Percentiles rank a stretch among this genome's conserved stretches.
Evolutionary conservation across 2,329 filamentous ascomycete genomes (phyloP).

Genomic region (Lanzia echinophila): DNA sequence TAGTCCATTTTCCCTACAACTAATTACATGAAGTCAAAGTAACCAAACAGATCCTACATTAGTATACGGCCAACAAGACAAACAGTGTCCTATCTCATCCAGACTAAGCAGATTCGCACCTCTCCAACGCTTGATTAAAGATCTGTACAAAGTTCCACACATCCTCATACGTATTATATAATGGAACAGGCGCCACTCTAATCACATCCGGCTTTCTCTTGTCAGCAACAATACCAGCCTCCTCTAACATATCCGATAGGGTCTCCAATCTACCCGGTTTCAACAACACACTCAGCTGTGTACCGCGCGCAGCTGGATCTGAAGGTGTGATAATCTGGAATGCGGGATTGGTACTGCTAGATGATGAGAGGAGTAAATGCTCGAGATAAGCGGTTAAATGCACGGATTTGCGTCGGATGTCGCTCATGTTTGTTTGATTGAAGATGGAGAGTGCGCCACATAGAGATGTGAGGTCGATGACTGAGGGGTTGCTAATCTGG

Average conservation of each 20-base stretch:
- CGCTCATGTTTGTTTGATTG: conserved; percentile 60
- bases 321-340: conserved; percentile 39
- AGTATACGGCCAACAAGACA: too few species aligned
- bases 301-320: conserved; percentile 23
- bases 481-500: conserved; percentile 79
- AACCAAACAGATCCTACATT: not conserved
- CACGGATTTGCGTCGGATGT: conserved; percentile 64
- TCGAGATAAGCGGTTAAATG: conserved; percentile 73
- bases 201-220: conserved; percentile 83
- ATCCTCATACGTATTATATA: conserved; percentile 78
- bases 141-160: conserved; percentile 53
- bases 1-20: not conserved
- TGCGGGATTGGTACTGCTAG: conserved; percentile 22
- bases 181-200: conserved; percentile 71
- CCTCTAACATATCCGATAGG: conserved; percentile 57
- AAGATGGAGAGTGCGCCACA: conserved; percentile 69
- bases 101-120: not conserved
- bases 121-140: conserved; percentile 34
- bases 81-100: too few species aligned
- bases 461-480: conserved; percentile 70
- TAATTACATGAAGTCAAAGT: not conserved
- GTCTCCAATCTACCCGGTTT: conserved; percentile 62
- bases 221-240: conserved; percentile 68
- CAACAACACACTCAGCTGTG: conserved; percentile 68
- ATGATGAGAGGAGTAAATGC: conserved; percentile 47